Percentiles rank a stretch among this genome's conserved stretches.
These are phyloP conservation scores for Dactylis glomerata DNA, from an alignment of 176 grass and related monocot species.

Conservation along the genomic window DNA sequence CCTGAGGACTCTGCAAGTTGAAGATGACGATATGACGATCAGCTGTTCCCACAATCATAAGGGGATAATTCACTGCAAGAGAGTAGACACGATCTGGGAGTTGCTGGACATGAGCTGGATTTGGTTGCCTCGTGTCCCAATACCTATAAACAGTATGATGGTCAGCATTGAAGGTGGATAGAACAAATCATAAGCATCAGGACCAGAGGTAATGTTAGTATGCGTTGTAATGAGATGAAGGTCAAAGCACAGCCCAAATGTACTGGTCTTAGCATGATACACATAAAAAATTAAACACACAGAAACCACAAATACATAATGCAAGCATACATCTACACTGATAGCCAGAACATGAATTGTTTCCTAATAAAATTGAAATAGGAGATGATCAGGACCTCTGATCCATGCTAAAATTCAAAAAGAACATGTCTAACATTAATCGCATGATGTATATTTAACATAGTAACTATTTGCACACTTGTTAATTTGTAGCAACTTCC, in stretches of 20 bases:
- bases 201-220: not conserved
- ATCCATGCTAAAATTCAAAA: not conserved
- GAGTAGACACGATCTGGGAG: conserved; percentile 80
- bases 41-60: conserved; percentile 96
- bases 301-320: not conserved
- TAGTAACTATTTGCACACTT: not conserved
- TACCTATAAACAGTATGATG: conserved; percentile 46
- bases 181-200: not conserved
- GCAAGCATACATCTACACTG: not conserved
- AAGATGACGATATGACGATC: conserved; percentile 83
- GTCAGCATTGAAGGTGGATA: conserved; percentile 1
- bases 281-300: not conserved
- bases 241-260: not conserved
- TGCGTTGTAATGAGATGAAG: not conserved
- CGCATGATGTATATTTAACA: not conserved
- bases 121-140: conserved; percentile 85
- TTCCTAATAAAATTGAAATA: not conserved
- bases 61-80: conserved; percentile 82
- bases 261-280: not conserved
- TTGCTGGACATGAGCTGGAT: conserved; percentile 87
- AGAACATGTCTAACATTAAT: not conserved
- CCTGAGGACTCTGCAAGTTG: conserved; percentile 96
- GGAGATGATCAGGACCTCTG: not conserved
- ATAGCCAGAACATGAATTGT: not conserved
- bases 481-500: not conserved